These are phyloP conservation scores for Lolium multiflorum DNA, from an alignment of 176 grass and related monocot species.

Conservation along the genomic window DNA sequence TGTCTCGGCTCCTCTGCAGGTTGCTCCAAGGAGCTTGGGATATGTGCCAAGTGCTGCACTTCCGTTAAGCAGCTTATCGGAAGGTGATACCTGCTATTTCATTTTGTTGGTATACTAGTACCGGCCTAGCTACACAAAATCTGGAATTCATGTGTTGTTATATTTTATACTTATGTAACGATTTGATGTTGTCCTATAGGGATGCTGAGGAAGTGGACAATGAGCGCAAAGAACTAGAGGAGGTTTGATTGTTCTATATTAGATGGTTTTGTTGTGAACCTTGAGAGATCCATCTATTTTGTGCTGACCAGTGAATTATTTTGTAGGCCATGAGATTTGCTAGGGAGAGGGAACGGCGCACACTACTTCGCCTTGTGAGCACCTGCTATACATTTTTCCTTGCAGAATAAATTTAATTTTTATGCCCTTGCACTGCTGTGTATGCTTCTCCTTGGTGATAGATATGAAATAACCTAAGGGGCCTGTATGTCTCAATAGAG, in stretches of 20 bases:
- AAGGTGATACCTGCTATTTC: conserved; percentile 55
- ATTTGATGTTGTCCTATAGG: conserved; percentile 28
- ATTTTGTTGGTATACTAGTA: conserved; percentile 8
- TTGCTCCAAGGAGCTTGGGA: conserved; percentile 80
- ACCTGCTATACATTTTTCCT: conserved; percentile 27
- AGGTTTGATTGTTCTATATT: conserved; percentile 49
- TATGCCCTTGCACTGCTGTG: not conserved
- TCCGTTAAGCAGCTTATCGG: conserved; percentile 60
- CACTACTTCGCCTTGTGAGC: conserved; percentile 88
- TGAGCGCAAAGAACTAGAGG: conserved; percentile 62
- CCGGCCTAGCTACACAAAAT: not conserved
- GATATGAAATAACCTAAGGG: not conserved
- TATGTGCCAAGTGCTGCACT: conserved; percentile 86
- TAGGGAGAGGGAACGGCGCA: conserved; percentile 80
- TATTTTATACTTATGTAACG: not conserved
- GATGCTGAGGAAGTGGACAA: conserved; percentile 47
- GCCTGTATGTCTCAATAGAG: not conserved
- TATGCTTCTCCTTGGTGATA: not conserved
- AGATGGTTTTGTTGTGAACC: not conserved
- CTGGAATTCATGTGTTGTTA: conserved; percentile 3
- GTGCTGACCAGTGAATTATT: conserved; percentile 31
- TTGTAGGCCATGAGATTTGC: conserved; percentile 84
- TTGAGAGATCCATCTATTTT: conserved; percentile 23
- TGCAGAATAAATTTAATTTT: conserved; percentile 28
- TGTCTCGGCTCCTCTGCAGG: conserved; percentile 43